Conservation (phyloP, 2,329 filamentous ascomycete genomes). For the Cyanodermella asteris region DNA sequence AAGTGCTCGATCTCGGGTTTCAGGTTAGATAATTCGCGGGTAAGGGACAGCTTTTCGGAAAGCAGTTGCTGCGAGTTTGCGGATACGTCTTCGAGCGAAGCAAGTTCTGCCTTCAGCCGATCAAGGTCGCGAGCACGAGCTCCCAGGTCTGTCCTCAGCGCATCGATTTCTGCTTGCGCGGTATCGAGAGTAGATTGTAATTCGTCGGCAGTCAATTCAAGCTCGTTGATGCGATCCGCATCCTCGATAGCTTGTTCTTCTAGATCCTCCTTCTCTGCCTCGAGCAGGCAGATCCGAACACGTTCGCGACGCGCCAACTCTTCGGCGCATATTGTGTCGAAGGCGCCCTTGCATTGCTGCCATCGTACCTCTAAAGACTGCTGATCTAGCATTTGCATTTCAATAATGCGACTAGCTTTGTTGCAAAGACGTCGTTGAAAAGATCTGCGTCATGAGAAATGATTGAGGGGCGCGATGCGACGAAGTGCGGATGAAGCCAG, state of each 20-base stretch:
- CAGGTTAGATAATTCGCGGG: slow-evolving; percentile 34
- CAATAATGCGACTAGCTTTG: slow-evolving; percentile 1
- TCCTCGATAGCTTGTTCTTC: slow-evolving; percentile 38
- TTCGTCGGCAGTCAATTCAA: slow-evolving; percentile 29
- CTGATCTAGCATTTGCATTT: too few species aligned
- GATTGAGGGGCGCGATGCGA: too few species aligned
- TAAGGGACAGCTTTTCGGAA: slow-evolving; percentile 39
- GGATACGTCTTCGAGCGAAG: slow-evolving; percentile 42
- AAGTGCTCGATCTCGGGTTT: slow-evolving; percentile 42
- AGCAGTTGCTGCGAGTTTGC: slow-evolving; percentile 50
- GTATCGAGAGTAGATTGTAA: slow-evolving; percentile 17
- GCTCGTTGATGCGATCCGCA: slow-evolving; percentile 35
- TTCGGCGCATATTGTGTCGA: slow-evolving; percentile 47
- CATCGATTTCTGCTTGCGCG: slow-evolving; percentile 25
- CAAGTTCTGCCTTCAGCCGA: slow-evolving; percentile 42
- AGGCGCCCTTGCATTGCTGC: slow-evolving; percentile 9
- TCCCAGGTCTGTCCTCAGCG: slow-evolving; percentile 28
- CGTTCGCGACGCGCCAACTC: slow-evolving; percentile 52
- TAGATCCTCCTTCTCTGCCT: slow-evolving; percentile 50
- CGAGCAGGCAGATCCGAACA: slow-evolving; percentile 47
- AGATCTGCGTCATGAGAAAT: too few species aligned
- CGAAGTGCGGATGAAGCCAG: too few species aligned
- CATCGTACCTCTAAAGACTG: too few species aligned
- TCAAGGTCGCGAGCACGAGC: slow-evolving; percentile 31
- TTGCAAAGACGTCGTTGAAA: slow-evolving; percentile 40